Evolutionary conservation across 352 stramenopile genomes (phyloP), one percentile per base, ranked within the genome.

Genomic region (Detonula confervacea): DNA sequence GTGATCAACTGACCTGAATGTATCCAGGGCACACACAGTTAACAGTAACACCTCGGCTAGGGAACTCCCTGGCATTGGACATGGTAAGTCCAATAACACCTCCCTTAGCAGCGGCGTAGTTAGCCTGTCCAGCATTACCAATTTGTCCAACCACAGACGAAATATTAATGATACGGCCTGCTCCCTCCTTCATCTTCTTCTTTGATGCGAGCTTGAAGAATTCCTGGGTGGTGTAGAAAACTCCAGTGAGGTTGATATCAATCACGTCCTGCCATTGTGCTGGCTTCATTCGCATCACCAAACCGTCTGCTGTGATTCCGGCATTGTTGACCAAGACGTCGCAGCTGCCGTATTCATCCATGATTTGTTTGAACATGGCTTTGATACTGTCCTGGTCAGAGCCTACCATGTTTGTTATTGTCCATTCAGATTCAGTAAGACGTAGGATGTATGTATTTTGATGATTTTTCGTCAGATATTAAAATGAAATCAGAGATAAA

Each of bases 161-260:
- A 75, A 97, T 96, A 78, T 97, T 97, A 73, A 97, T 95, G 72
- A 97, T 96, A 29, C 93, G 84, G 67, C 94, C 94, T 25, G 83
- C 86, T 61, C 64, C 66, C 52, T 75, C 54, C 0, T 42, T 75
- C 35, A 90, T 80, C 72, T 95, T 89, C 79, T 95, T 95, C 29
- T 92, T 86, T 59, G 87, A 83, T 44, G 95, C 89, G 63, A 90
- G 29, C 64, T 95, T 95, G 75, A 96, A 95, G 57, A 95, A 95
- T 20, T 88, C 91, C 70, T 96, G 90, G 30, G 91, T 95, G 62
- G 77, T 88, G 79, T 95, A 95, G 81, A 97, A 97, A 51, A 96
- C 92, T 57, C 93, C 94, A 42, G 83, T 91, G 9, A 97, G 78
- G 77, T 97, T 97, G 56, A 95, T 77, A 73, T 96, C 92, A 78